Evolutionary conservation across 2,329 filamentous ascomycete genomes (phyloP), one percentile per base, ranked within the genome.

Genomic region (Colletotrichum camelliae): DNA sequence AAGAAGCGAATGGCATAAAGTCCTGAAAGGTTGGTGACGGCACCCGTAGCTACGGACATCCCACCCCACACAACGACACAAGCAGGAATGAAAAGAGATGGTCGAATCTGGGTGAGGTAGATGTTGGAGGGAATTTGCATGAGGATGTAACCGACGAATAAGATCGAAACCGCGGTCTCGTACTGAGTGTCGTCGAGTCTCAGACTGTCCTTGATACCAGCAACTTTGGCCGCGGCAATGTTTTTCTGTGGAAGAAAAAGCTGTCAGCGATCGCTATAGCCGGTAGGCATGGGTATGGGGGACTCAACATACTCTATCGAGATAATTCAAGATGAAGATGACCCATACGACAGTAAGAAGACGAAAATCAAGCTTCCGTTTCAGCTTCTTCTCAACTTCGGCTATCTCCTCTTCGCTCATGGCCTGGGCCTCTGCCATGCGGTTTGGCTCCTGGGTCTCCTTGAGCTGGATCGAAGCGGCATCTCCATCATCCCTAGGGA

Each of bases 1-100:
- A 84, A 82, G 77, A 86, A 85, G 43, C 85, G 79, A 48, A 82
- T 80, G 9, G 80, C 82, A 1, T 86, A 78, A 52, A 86, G 78
- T 29, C 83, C 84, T 8, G 79, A 79, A 62, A 82, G 86, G 76
- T 78, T 83, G 29, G 81, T 79, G 5, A 80, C 81, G 4, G 79
- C 80, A 15, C 80, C 83, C 8, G 84, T 85, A 13, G 79, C 78
- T 8, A 79, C 72, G 21, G 72, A 74, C 29, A 74, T 67, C 9
- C 69, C 55, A 33, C 72, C 72, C 72, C 72, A 74, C 9, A 67
- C 37, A 13, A 74, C 69, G 39, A 67, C 84, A 76, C 87, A 88
- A 76, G 85, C 86, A 82, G 77, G 70, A 81, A 84, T 43, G 72
- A 77, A 5, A 79, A 81, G 3, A 81, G 82, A n/a, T 74, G 75